Conservation (phyloP, 2,329 filamentous ascomycete species). For the Cordyceps cicadae region DNA sequence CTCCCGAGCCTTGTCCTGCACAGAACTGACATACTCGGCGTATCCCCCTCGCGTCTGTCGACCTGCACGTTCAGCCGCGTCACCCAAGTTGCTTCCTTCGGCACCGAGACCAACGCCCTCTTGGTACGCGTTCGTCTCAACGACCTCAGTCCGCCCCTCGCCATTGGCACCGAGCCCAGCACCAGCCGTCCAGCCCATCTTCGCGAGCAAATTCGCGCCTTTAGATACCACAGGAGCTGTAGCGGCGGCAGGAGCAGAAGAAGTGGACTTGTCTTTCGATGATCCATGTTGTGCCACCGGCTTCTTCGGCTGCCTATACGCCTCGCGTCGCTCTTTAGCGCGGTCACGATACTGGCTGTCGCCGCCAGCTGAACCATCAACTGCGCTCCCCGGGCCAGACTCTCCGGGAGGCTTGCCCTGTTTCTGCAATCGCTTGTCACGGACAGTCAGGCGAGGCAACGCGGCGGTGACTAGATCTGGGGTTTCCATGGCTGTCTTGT, state of each 20-base stretch:
- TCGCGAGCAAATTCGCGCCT: constrained; percentile 58
- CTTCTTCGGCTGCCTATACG: constrained; percentile 52
- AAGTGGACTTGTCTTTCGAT: not conserved
- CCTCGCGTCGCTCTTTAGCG: constrained; percentile 57
- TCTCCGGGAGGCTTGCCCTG: constrained; percentile 17
- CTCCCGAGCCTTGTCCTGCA: constrained; percentile 58
- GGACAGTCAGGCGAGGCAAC: constrained; percentile 28
- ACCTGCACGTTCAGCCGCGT: constrained; percentile 56
- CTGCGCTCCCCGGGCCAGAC: constrained; percentile 11
- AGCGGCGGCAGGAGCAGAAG: constrained; percentile 9
- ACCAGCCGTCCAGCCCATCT: constrained; percentile 64
- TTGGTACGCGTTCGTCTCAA: constrained; percentile 56
- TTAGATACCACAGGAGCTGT: constrained; percentile 41
- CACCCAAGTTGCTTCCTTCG: constrained; percentile 59
- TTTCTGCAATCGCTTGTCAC: constrained; percentile 29
- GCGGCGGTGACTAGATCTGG: constrained; percentile 42
- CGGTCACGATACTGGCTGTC: constrained; percentile 52
- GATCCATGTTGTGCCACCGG: constrained; percentile 27
- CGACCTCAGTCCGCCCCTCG: constrained; percentile 54
- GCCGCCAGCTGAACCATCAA: constrained; percentile 17
- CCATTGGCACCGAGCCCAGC: constrained; percentile 56
- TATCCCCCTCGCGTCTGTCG: constrained; percentile 53
- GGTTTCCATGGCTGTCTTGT: constrained; percentile 32
- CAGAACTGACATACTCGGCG: constrained; percentile 54
- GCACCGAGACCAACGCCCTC: constrained; percentile 63